Base-by-base conservation (phyloP, 176 grass and related monocot genomes). In the Cocos nucifera region DNA sequence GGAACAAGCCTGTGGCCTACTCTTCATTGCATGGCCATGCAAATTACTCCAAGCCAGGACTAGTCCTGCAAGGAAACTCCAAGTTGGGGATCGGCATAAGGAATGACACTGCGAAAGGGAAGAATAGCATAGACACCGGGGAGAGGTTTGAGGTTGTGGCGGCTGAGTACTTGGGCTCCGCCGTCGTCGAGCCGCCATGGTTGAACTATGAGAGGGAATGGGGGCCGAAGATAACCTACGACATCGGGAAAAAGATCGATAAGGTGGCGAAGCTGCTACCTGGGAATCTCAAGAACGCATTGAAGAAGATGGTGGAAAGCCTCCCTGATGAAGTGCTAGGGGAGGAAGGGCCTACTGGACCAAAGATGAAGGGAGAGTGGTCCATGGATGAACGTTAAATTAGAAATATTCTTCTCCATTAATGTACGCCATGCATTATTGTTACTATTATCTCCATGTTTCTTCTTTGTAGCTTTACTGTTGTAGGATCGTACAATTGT, bases 211-310 rank as follows among this genome's bases (percentile, higher is more conserved):
- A 52, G 56, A 77, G 84, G 28, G 78, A 65, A 52, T 97, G 92
- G 92, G 92, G 92, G 3, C 92, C 92, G 8, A 90, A 76, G 75
- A 80, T 74, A 51, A 89, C 65, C 29, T 97, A 97, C 27, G 76
- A 91, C 68, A 78, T 79, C 18, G 81, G 71, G 4, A 65, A 78
- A 4, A 84, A 88, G 75, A 77, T 97, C 58, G 77, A 78, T 51
- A 83, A 79, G 10, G 87, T 56, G 4, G 74, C 74, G 6, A 80
- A 53, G 79, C 4, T 83, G 28, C 74, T 97, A 69, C 93, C 87
- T 7, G 77, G 68, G 2, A 22, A 19, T 6, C 14, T 50, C 26
- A 74, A 71, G 77, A 63, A 76, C 44, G 63, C 23, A 66, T 58
- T 97, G 7, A 30, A 58, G 21, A 60, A 75, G 69, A 18, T 88